Conservation (phyloP, 257 asterid species). For the Solanum paucissectum region DNA sequence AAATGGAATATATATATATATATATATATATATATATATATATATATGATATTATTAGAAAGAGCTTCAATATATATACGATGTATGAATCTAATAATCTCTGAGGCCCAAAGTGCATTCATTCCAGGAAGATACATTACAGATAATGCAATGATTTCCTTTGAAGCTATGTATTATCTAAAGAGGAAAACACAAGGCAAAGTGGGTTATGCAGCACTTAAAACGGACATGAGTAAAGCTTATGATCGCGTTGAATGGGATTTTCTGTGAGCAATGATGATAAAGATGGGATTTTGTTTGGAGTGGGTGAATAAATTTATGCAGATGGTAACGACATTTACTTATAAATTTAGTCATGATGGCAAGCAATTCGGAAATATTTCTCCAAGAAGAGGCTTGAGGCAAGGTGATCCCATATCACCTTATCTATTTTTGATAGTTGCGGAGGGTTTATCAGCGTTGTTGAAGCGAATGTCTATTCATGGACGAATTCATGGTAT, state of each 20-base stretch:
- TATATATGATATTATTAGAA: too few species aligned
- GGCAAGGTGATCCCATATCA: neutral
- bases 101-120: neutral
- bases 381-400: neutral
- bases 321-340: too few species aligned
- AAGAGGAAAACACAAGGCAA: neutral
- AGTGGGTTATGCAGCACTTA: neutral
- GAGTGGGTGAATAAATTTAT: neutral
- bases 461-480: neutral
- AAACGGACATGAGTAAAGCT: neutral
- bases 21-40: too few species aligned
- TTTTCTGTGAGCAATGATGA: neutral
- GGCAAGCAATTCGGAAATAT: neutral
- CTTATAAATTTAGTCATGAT: neutral
- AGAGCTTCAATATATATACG: too few species aligned
- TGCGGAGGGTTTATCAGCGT: neutral
- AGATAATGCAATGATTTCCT: neutral
- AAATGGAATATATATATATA: too few species aligned
- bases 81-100: too few species aligned
- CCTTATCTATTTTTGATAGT: neutral
- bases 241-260: too few species aligned
- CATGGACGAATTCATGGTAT: neutral
- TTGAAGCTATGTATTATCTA: neutral
- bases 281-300: neutral
- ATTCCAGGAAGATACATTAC: neutral